Conservation (phyloP, 2,329 filamentous ascomycete species). For the Fusarium chlamydosporum region DNA sequence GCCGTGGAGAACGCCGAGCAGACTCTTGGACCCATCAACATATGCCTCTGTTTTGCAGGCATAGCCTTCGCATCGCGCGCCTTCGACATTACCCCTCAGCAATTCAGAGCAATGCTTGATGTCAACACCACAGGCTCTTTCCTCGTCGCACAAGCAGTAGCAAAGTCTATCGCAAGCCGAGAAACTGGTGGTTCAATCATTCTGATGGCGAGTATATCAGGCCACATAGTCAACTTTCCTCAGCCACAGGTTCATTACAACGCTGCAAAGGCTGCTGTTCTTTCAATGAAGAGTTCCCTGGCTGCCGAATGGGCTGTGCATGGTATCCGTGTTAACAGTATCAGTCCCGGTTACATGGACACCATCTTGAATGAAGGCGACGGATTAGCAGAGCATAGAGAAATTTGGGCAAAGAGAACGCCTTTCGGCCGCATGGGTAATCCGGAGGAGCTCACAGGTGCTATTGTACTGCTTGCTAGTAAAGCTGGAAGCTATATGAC, state of each 20-base stretch:
- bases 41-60: slow-evolving; percentile 30
- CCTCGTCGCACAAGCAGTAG: slow-evolving; percentile 75
- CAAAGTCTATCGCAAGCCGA: slow-evolving; percentile 52
- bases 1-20: slow-evolving; percentile 2
- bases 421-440: slow-evolving; percentile 25
- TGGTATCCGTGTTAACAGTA: slow-evolving; percentile 24
- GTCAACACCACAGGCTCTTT: slow-evolving; percentile 81
- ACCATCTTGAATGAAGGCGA: slow-evolving; percentile 28
- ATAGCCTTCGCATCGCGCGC: slow-evolving; percentile 63
- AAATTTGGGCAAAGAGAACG: slow-evolving; percentile 14
- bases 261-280: slow-evolving; percentile 53
- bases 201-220: slow-evolving; percentile 77
- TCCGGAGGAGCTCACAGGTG: slow-evolving; percentile 23
- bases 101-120: slow-evolving; percentile 76
- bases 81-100: slow-evolving; percentile 68
- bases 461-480: slow-evolving; percentile 19
- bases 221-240: slow-evolving; percentile 77
- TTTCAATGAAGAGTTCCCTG: slow-evolving; percentile 20
- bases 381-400: slow-evolving; percentile 23
- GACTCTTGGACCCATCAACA: background rate
- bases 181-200: slow-evolving; percentile 73
- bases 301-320: slow-evolving; percentile 28
- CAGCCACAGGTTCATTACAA: slow-evolving; percentile 82
- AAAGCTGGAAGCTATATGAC: slow-evolving; percentile 32
- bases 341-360: slow-evolving; percentile 31